Conservation (phyloP, 139 green algal species). For the Trebouxia sp. region DNA sequence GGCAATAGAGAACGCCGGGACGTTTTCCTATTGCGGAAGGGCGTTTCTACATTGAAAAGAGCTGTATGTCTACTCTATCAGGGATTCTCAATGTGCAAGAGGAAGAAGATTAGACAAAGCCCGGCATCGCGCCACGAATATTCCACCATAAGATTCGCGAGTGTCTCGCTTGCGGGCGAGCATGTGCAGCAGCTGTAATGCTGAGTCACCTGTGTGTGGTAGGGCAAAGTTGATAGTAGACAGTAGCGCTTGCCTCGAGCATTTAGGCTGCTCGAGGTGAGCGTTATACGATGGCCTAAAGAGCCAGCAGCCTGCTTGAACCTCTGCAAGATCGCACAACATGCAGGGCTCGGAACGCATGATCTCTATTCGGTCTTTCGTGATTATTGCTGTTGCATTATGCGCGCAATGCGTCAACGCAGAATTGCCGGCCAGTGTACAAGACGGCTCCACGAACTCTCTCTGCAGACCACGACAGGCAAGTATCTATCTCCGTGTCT, state of each 20-base stretch:
- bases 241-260: neutral
- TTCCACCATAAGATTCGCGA: slow-evolving; percentile 22
- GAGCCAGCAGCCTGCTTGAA: neutral
- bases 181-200: neutral
- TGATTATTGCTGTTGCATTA: neutral
- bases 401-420: neutral
- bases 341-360: neutral
- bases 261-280: neutral
- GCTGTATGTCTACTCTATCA: no score
- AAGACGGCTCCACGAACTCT: no score
- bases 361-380: neutral
- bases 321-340: neutral
- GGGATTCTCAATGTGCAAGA: no score
- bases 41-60: no score
- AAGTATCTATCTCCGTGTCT: neutral
- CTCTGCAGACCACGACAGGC: slow-evolving; percentile 1
- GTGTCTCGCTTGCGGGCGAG: neutral
- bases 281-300: neutral
- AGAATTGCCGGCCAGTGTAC: no score
- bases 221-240: no score
- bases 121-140: neutral
- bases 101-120: neutral
- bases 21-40: no score
- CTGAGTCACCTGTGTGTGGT: neutral
- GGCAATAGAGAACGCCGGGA: no score